Evolutionary conservation across 176 grass and related monocot species (phyloP), one percentile per base, ranked within the genome.

Genomic region (Poa pratensis): DNA sequence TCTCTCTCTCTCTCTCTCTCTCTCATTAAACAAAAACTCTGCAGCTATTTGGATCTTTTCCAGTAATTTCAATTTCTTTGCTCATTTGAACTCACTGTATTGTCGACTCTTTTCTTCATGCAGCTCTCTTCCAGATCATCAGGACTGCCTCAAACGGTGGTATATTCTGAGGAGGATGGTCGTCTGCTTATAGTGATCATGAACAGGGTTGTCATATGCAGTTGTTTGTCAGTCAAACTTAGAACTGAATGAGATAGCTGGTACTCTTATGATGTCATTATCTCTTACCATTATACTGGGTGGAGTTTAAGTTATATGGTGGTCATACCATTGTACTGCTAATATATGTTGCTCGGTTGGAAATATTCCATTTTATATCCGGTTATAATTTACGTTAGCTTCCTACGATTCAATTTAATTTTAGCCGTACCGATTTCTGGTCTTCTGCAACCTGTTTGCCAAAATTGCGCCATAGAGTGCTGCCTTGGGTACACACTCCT

Each of bases 91-190:
- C 73, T 73, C 11, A 18, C 16, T 69, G 9, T 75, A 12, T 84
- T 86, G 34, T 59, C 28, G 42, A 40, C 27, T 35, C n/a, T 91
- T 46, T 39, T 71, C 20, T 86, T 75, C 58, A 48, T 91, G 90
- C 92, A 97, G 94, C 94, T 82, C 81, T 97, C 32, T 97, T 97
- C 76, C 94, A 97, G 90, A 97, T 97, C 85, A 94, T 94, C 87
- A 97, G 86, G 90, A 94, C 94, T 80, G 94, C 94, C 48, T 76
- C 89, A 88, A 90, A 45, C 35, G 78, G 83, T 39, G 90, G 94
- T 23, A 1, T 84, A 3, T 84, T 90, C 69, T 90, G 69, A 90
- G 82, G 28, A 85, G 37, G 74, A 28, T 39, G 24, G 49, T 26
- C 16, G 5, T n/a, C 42, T 26, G 17, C 67, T 77, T 83, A 75